A percentile compares a stretch with the other conserved stretches of the same genome.
Conservation (phyloP, 371 early-diverging fungal genomes). For the Smittium culicis region DNA sequence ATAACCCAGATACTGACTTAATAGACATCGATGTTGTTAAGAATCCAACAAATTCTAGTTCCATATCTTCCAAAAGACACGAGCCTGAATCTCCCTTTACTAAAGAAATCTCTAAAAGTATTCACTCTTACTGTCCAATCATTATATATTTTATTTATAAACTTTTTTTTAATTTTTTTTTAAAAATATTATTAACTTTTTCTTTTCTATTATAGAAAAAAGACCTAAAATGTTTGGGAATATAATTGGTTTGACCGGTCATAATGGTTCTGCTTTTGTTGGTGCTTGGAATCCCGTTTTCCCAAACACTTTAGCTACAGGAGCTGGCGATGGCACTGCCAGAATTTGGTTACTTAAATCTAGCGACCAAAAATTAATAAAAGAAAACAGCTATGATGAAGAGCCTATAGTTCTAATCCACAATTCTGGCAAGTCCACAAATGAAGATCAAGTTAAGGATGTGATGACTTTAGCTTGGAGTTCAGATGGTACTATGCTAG, state of each 20-base stretch:
- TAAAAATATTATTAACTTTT: not conserved
- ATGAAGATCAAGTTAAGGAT: slow-evolving; percentile 39
- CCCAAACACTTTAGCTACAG: slow-evolving; percentile 60
- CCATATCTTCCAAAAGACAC: not conserved
- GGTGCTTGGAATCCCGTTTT: slow-evolving; percentile 70
- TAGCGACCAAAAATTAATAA: not conserved
- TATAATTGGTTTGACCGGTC: slow-evolving; percentile 29
- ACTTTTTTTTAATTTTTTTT: too few species aligned
- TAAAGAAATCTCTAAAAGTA: not conserved
- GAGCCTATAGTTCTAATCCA: not conserved
- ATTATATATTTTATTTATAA: too few species aligned
- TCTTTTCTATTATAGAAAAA: slow-evolving; percentile 7
- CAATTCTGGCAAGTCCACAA: slow-evolving; percentile 17
- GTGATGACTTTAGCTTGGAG: slow-evolving; percentile 89
- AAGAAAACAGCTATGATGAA: not conserved
- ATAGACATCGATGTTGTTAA: not conserved
- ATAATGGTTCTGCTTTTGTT: slow-evolving; percentile 57
- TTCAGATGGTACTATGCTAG: slow-evolving; percentile 63
- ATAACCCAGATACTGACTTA: not conserved
- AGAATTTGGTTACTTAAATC: slow-evolving; percentile 64
- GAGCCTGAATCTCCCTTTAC: not conserved
- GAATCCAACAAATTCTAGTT: too few species aligned
- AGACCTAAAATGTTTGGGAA: slow-evolving; percentile 14
- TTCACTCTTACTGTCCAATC: not conserved
- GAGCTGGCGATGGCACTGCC: slow-evolving; percentile 79